A percentile compares a stretch with the other conserved stretches of the same genome.
Conservation (phyloP, 257 asterid genomes). For the Avicennia marina region DNA sequence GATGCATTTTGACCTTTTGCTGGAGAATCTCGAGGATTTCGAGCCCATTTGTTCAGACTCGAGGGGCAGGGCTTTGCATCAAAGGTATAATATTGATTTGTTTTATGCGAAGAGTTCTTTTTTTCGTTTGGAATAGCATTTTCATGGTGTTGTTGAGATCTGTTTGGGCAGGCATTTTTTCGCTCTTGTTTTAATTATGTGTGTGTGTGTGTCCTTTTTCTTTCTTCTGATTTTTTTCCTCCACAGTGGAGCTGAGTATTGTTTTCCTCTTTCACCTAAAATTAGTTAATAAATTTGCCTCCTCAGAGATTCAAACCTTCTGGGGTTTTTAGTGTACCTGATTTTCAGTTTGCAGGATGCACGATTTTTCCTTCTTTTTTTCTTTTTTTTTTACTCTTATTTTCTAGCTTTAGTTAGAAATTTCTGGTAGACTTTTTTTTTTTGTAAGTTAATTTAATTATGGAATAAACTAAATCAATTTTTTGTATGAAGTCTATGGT, state of each 20-base stretch:
- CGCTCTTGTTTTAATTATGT: no score
- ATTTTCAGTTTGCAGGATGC: constrained; percentile 15
- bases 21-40: constrained; percentile 33
- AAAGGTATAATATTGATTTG: constrained; percentile 38
- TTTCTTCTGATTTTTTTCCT: constrained; percentile 12
- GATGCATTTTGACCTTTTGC: no score
- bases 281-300: constrained; percentile 17
- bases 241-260: constrained; percentile 23
- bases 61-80: constrained; percentile 12
- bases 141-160: constrained; percentile 37
- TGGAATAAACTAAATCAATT: no score
- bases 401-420: no score
- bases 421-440: no score
- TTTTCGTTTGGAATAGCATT: constrained; percentile 12
- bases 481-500: no score
- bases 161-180: constrained; percentile 19
- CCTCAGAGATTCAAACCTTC: not conserved
- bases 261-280: constrained; percentile 34
- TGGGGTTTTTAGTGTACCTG: constrained; percentile 22
- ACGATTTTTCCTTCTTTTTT: constrained; percentile 6
- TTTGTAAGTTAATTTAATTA: no score
- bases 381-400: no score
- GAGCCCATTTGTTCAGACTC: constrained; percentile 24
- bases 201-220: not conserved
- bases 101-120: not conserved